These are phyloP conservation scores for Auriscalpium orientale DNA, from an alignment of 768 basidiomycete genomes.

Conservation along the genomic window DNA sequence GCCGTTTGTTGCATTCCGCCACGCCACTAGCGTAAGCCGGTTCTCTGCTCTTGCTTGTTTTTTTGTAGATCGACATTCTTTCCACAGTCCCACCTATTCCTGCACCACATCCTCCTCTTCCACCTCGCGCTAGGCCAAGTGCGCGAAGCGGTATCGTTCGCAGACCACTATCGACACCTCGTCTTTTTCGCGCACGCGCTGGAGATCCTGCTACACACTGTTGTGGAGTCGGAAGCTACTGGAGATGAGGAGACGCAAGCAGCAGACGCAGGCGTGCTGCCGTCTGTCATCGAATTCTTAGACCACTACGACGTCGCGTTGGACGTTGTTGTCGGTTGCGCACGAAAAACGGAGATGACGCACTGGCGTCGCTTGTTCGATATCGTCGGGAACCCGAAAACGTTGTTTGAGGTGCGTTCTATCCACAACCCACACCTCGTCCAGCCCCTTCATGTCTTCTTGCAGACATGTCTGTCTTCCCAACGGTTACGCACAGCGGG, in stretches of 20 bases:
- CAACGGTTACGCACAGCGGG: slow-evolving; percentile 80
- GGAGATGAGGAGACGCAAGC: slow-evolving; percentile 8
- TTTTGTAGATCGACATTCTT: background rate
- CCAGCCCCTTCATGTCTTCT: background rate
- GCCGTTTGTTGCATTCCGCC: slow-evolving; percentile 86
- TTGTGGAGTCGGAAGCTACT: slow-evolving; percentile 76
- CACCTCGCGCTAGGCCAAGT: slow-evolving; percentile 61
- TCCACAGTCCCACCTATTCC: slow-evolving; percentile 80
- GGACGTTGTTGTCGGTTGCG: slow-evolving; percentile 93
- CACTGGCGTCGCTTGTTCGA: slow-evolving; percentile 86
- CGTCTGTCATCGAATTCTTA: slow-evolving; percentile 77
- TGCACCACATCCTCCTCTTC: slow-evolving; percentile 83
- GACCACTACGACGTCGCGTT: slow-evolving; percentile 89
- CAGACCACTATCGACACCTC: slow-evolving; percentile 77
- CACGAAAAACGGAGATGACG: slow-evolving; percentile 91
- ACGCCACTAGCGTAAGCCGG: slow-evolving; percentile 72
- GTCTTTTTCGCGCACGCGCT: slow-evolving; percentile 92
- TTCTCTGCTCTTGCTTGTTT: slow-evolving; percentile 6
- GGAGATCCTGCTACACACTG: slow-evolving; percentile 89
- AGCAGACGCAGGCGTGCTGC: slow-evolving; percentile 33
- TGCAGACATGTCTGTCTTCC: slow-evolving; percentile 64
- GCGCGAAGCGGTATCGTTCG: slow-evolving; percentile 78
- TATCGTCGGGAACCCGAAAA: slow-evolving; percentile 84
- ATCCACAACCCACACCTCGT: background rate
- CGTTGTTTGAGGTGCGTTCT: slow-evolving; percentile 73